phyloP scores from a whole-genome alignment of 1,139 yeast species.

The Kurtzmaniella natalensis region DNA sequence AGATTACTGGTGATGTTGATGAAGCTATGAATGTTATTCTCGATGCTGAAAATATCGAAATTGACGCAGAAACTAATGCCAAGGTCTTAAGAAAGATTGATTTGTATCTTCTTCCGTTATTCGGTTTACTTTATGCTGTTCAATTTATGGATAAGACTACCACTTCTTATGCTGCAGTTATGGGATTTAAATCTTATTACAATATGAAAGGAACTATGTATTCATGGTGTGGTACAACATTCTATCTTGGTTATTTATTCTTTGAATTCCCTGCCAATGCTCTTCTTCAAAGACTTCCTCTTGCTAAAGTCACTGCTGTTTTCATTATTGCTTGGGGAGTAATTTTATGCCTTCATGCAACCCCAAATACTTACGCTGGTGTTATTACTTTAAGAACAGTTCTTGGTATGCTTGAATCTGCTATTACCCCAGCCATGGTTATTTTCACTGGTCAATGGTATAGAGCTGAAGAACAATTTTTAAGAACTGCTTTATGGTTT shows the following conservation, averaged over 20 bases:
- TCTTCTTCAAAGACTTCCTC: slow-evolving; percentile 37
- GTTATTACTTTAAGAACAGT: slow-evolving; percentile 41
- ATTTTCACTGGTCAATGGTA: slow-evolving; percentile 54
- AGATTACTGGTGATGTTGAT: slow-evolving; percentile 26
- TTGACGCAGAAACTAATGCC: slow-evolving; percentile 15
- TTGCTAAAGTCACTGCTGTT: slow-evolving; percentile 31
- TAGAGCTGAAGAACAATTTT: slow-evolving; percentile 45
- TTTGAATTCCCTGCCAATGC: slow-evolving; percentile 40
- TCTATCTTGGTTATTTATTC: slow-evolving; percentile 43
- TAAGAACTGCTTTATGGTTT: slow-evolving; percentile 47
- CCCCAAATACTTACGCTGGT: slow-evolving; percentile 29
- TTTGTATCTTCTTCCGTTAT: slow-evolving; percentile 41
- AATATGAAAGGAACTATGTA: slow-evolving; percentile 44
- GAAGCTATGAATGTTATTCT: slow-evolving; percentile 28
- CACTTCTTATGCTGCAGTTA: slow-evolving; percentile 51
- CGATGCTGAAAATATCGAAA: slow-evolving; percentile 12
- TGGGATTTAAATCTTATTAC: slow-evolving; percentile 45
- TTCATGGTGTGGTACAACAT: slow-evolving; percentile 49
- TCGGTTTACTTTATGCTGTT: slow-evolving; percentile 47
- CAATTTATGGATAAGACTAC: slow-evolving; percentile 60
- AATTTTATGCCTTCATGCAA: slow-evolving; percentile 37
- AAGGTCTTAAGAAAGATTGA: slow-evolving; percentile 45
- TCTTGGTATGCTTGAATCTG: slow-evolving; percentile 45
- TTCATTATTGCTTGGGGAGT: slow-evolving; percentile 48
- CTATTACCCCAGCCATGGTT: slow-evolving; percentile 50